phyloP scores from a whole-genome alignment of 164 flowering plant genomes.

The Nelumbo lutea region DNA sequence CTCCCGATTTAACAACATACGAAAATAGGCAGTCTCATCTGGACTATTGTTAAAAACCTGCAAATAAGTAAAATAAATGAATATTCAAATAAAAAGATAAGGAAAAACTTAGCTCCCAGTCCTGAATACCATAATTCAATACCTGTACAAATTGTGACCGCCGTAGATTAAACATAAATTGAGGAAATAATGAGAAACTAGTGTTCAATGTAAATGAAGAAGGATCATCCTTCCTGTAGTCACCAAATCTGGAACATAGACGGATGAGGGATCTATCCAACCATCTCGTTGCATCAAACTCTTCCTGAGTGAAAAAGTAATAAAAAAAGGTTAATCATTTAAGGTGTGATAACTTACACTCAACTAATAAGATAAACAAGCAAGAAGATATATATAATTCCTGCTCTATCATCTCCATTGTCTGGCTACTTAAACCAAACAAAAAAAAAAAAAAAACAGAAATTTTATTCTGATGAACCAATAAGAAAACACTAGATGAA shows the following conservation, averaged over 20 bases:
- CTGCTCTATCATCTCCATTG: no score
- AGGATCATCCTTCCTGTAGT: slow-evolving; percentile 93
- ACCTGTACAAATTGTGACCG: slow-evolving; percentile 99
- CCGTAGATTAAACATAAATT: slow-evolving; percentile 89
- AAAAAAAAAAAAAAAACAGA: no score
- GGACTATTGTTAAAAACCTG: slow-evolving; percentile 99
- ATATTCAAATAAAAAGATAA: background rate
- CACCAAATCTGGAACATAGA: slow-evolving; percentile 93
- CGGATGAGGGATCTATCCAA: slow-evolving; percentile 86
- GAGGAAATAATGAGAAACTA: slow-evolving; percentile 83
- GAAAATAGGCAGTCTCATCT: slow-evolving; percentile 97
- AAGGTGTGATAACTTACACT: background rate
- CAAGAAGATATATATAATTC: background rate
- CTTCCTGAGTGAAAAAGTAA: slow-evolving; percentile 52
- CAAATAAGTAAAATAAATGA: slow-evolving; percentile 3
- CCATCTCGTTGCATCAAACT: slow-evolving; percentile 96
- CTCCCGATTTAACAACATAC: slow-evolving; percentile 85
- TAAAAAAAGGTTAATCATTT: background rate
- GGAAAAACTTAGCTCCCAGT: background rate
- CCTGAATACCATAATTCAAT: background rate
- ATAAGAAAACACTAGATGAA: no score
- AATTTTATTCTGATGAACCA: no score
- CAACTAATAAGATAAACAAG: slow-evolving; percentile 2
- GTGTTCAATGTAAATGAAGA: slow-evolving; percentile 84
- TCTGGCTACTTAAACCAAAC: no score